Base-by-base conservation (phyloP, 306 rosid species). In the Comarum palustre region DNA sequence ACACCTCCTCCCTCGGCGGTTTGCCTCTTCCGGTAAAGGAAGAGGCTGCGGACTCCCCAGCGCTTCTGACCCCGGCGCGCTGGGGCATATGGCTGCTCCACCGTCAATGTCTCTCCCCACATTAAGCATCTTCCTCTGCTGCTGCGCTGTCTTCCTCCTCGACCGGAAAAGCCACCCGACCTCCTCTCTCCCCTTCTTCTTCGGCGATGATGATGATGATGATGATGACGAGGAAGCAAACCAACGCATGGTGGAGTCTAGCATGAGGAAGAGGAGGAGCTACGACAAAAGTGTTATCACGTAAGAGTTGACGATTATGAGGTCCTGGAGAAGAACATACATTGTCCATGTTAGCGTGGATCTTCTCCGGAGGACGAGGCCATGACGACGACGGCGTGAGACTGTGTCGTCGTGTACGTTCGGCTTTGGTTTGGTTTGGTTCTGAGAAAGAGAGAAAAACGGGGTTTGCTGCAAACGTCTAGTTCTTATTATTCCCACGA, bases 11-110 rank as follows among this genome's bases (percentile, higher is more conserved):
- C 66, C 84, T 4, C 67, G 77, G 32, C 86, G 89, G 22, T 31
- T 52, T 3, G 84, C 66, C 1, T 72, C 32, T 50, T 86, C 96
- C 67, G 97, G 99, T 75, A 91, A 84, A 5, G 99, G 98, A 51
- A 94, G 82, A 0, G 98, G 97, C 36, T 85, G 96, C 41, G 99
- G 71, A n/a, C 79, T 79, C 46, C 69, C 78, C 6, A 77, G 50
- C 39, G 78, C 39, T 6, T 70, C 74, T 4, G 50, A 59, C 20
- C 59, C n/a, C 1, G 54, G 2, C 7, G 71, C 45, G 58, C 64
- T 78, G 19, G 78, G 27, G 76, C 64, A 61, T 51, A 73, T 77
- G 24, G 70, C 22, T 25, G 14, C 22, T 47, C 14, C 51, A 81
- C 81, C 58, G 52, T 50, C 36, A 38, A 51, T 52, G 45, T 55